These are phyloP conservation scores for Xylaria sp. DNA, from an alignment of 2,329 filamentous ascomycete species.

Conservation along the genomic window DNA sequence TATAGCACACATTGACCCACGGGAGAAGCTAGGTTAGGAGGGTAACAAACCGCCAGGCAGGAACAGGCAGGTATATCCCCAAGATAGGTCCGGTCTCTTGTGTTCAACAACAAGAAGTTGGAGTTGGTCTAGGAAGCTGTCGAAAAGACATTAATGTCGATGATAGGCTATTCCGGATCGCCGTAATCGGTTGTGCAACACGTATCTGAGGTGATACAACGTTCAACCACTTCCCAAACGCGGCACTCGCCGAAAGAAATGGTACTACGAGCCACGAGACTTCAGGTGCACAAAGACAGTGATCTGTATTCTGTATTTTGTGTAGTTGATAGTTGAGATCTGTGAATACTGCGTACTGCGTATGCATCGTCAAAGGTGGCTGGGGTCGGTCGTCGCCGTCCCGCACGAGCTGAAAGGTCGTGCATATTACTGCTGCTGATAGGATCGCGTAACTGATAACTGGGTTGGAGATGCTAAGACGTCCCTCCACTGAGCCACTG, in stretches of 20 bases:
- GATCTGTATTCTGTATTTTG: too few species aligned
- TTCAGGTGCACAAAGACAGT: neutral
- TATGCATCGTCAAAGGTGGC: constrained; percentile 12
- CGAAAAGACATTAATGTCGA: neutral
- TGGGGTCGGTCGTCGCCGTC: constrained; percentile 18
- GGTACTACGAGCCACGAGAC: constrained; percentile 16
- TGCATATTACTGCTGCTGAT: constrained; percentile 26
- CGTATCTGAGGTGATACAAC: neutral
- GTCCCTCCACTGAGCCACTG: neutral
- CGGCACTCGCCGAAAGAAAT: constrained; percentile 2
- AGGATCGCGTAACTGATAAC: constrained; percentile 24
- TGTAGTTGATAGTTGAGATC: too few species aligned
- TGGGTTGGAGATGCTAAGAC: constrained; percentile 6
- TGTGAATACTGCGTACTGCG: too few species aligned
- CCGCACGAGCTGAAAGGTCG: constrained; percentile 26
- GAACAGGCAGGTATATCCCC: constrained; percentile 7
- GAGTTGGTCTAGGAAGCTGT: neutral
- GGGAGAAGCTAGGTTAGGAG: constrained; percentile 7
- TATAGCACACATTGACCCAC: constrained; percentile 6
- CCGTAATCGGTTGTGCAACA: neutral
- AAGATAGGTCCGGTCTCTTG: neutral
- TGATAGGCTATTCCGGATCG: neutral
- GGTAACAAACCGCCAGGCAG: constrained; percentile 10
- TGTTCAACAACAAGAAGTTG: neutral
- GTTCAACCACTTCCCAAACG: neutral